Evolutionary conservation across 208 protist genomes (phyloP).

Genomic region (Phytomonas sp.): DNA sequence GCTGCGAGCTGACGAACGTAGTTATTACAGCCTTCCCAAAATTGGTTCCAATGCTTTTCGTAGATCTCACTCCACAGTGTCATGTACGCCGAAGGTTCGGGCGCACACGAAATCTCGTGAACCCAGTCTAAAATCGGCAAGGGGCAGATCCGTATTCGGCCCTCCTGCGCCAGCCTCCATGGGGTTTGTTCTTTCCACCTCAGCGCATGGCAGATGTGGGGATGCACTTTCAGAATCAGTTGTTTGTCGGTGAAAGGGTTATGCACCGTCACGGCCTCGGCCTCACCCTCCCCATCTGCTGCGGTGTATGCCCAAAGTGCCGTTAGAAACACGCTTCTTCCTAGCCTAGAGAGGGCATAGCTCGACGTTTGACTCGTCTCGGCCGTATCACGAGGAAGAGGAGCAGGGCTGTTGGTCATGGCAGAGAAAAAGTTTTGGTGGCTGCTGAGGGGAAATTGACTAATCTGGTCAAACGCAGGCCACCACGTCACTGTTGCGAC

Average conservation of each 20-base stretch:
- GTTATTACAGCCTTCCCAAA: not conserved
- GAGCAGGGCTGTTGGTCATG: conserved; percentile 15
- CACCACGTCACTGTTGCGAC: conserved; percentile 51
- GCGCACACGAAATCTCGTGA: not conserved
- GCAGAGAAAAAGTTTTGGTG: conserved; percentile 37
- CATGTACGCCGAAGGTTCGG: not conserved
- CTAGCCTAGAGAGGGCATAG: conserved; percentile 41
- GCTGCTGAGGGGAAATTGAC: conserved; percentile 30
- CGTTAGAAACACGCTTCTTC: conserved; percentile 35
- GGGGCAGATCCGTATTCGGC: not conserved
- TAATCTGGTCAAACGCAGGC: conserved; percentile 35
- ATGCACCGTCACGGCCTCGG: conserved; percentile 22
- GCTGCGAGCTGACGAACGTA: not conserved
- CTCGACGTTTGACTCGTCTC: not conserved
- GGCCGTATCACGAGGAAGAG: not conserved
- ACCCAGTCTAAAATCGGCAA: not conserved
- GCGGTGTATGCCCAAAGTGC: conserved; percentile 21
- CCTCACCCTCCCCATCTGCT: not conserved
- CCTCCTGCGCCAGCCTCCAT: not conserved
- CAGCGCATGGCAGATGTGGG: not conserved
- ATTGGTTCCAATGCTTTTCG: not conserved
- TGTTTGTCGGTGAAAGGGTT: conserved; percentile 24
- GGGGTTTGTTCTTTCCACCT: not conserved
- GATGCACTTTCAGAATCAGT: not conserved
- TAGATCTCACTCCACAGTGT: not conserved